A percentile compares a stretch with the other conserved stretches of the same genome.
Conservation (phyloP, 768 basidiomycete genomes). For the Pisolithus sp. region DNA sequence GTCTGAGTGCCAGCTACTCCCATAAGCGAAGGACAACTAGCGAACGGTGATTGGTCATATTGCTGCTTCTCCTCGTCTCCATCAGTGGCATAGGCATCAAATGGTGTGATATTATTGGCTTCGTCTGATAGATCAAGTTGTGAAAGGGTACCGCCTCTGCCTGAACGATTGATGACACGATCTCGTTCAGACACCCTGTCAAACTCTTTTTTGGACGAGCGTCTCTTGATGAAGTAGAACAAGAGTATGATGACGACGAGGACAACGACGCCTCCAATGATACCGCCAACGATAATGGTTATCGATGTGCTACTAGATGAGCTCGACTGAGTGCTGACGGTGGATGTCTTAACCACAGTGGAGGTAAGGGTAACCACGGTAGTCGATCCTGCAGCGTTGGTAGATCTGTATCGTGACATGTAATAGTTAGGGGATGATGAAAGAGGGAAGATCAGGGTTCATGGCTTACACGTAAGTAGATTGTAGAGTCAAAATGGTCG, state of each 20-base stretch:
- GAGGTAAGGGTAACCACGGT: too few species aligned
- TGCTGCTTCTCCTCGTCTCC: conserved; percentile 17
- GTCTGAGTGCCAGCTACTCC: neutral
- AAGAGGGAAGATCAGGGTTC: too few species aligned
- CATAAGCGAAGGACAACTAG: conserved; percentile 1
- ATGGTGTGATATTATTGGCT: conserved; percentile 22
- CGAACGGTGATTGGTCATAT: conserved; percentile 8
- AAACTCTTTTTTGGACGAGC: conserved; percentile 31
- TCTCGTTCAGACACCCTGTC: conserved; percentile 48
- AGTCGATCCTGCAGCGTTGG: too few species aligned
- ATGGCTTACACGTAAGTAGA: neutral
- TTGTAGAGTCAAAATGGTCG: neutral
- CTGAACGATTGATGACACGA: conserved; percentile 27
- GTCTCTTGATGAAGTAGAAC: too few species aligned
- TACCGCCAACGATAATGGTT: too few species aligned
- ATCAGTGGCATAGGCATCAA: neutral
- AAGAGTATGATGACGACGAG: too few species aligned
- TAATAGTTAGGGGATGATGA: too few species aligned
- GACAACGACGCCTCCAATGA: too few species aligned
- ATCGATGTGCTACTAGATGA: too few species aligned
- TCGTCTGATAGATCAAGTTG: conserved; percentile 23
- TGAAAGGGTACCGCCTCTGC: conserved; percentile 21
- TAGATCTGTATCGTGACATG: too few species aligned
- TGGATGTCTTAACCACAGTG: too few species aligned
- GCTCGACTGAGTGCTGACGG: too few species aligned